phyloP scores from a whole-genome alignment of 2,329 filamentous ascomycete genomes.

The Chrysoporthe cubensis region DNA sequence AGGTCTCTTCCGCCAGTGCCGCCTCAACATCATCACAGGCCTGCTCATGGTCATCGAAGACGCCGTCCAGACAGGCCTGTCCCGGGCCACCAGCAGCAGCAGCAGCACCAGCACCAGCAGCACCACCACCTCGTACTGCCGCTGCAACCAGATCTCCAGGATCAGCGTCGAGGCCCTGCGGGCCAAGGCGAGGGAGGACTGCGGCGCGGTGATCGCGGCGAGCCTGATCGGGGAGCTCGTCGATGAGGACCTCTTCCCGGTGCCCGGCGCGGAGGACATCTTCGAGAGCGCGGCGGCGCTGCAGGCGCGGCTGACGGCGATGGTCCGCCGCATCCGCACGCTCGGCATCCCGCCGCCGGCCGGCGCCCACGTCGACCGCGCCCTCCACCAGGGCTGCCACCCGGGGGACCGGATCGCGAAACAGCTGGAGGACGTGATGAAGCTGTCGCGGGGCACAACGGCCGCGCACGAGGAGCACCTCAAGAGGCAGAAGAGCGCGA shows the following conservation, averaged over 20 bases:
- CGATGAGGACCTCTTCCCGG: background rate
- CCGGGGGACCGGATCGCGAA: background rate
- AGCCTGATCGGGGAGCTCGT: background rate
- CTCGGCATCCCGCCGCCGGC: background rate
- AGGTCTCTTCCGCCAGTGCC: background rate
- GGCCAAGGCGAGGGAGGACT: slow-evolving; percentile 1
- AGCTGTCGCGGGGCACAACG: background rate
- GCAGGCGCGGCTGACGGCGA: background rate
- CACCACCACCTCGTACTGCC: background rate
- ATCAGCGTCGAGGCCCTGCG: background rate
- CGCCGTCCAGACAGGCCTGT: background rate
- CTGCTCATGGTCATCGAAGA: background rate
- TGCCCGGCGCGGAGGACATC: background rate
- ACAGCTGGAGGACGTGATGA: background rate
- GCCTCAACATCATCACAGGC: background rate
- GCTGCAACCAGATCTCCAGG: background rate
- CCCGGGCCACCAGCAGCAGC: background rate
- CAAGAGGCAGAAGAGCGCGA: background rate
- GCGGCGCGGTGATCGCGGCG: background rate
- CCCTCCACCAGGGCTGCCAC: background rate
- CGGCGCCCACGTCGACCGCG: background rate
- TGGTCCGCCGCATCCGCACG: background rate
- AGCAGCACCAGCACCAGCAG: no score
- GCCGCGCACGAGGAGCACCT: background rate
- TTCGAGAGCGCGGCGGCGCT: background rate